Evolutionary conservation across 2,329 filamentous ascomycete genomes (phyloP).

Genomic region (Aspergillus sp.): DNA sequence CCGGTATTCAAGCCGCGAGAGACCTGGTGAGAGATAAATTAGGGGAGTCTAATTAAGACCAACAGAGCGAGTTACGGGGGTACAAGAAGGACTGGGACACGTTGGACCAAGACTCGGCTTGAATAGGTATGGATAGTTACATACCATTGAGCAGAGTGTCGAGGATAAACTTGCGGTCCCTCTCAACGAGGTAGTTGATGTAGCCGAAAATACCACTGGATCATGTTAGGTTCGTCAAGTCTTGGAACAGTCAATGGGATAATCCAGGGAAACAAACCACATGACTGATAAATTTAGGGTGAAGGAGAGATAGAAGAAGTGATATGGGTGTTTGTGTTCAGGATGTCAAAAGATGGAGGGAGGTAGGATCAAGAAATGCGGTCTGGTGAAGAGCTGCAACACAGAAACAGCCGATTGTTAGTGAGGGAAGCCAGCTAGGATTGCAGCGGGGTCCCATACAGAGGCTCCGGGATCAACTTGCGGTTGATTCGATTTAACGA

Average conservation of each 20-base stretch:
- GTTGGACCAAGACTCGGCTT: not conserved
- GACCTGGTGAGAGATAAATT: constrained; percentile 56
- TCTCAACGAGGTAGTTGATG: constrained; percentile 99
- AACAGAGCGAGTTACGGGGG: not conserved
- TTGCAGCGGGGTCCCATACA: not conserved
- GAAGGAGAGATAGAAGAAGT: not conserved
- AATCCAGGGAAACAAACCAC: constrained; percentile 31
- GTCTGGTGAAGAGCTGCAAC: not conserved
- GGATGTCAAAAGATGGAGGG: not conserved
- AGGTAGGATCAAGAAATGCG: not conserved
- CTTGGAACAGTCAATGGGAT: not conserved
- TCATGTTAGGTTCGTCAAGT: constrained; percentile 15
- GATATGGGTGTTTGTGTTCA: not conserved
- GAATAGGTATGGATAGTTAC: constrained; percentile 33
- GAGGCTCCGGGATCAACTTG: not conserved
- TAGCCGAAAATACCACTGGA: constrained; percentile 68
- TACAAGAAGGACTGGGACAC: not conserved
- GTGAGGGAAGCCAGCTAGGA: not conserved
- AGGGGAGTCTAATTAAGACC: not conserved
- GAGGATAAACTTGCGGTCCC: constrained; percentile 94
- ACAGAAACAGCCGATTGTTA: not conserved
- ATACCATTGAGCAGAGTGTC: constrained; percentile 93
- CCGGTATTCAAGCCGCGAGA: constrained; percentile 94
- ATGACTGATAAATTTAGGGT: constrained; percentile 26
- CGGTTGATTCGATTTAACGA: constrained; percentile 4